Percentiles rank a stretch among this genome's conserved stretches.
Evolutionary conservation across 2,329 filamentous ascomycete species (phyloP).

Genomic region (Cordyceps farinosa): DNA sequence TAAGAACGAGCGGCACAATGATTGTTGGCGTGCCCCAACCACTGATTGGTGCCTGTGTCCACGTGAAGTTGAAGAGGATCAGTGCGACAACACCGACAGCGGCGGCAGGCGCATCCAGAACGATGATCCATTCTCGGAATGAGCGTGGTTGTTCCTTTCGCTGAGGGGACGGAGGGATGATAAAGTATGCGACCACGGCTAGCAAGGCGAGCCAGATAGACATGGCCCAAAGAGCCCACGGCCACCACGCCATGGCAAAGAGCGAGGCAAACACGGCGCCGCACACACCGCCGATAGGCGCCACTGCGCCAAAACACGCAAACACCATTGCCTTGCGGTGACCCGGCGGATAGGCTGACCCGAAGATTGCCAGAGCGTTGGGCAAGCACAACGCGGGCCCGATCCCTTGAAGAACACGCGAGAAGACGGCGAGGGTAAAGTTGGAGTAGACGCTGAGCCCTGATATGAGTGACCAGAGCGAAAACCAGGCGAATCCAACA

Average conservation of each 20-base stretch:
- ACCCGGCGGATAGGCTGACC: constrained; percentile 53
- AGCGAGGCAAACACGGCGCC: constrained; percentile 40
- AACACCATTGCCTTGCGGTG: constrained; percentile 59
- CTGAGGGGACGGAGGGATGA: constrained; percentile 32
- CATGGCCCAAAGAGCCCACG: constrained; percentile 45
- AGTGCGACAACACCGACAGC: constrained; percentile 50
- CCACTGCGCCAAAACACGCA: constrained; percentile 44
- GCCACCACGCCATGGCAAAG: constrained; percentile 44
- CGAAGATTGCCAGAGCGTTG: constrained; percentile 61
- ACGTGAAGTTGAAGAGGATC: constrained; percentile 62
- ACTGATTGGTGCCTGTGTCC: constrained; percentile 60
- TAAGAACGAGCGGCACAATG: constrained; percentile 55
- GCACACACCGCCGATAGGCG: constrained; percentile 43
- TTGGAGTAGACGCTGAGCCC: constrained; percentile 40
- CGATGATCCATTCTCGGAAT: constrained; percentile 22
- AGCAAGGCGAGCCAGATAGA: constrained; percentile 34
- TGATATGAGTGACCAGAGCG: constrained; percentile 48
- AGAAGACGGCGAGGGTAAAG: constrained; percentile 45
- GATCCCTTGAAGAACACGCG: constrained; percentile 55
- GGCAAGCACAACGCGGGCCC: constrained; percentile 62
- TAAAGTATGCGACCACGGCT: constrained; percentile 29
- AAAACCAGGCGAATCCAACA: constrained; percentile 52
- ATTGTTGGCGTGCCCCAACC: constrained; percentile 57
- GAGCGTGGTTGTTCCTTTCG: constrained; percentile 19
- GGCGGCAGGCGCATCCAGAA: constrained; percentile 40